These are phyloP conservation scores for Pythium oligandrum DNA, from an alignment of 352 stramenopile genomes.

Conservation along the genomic window DNA sequence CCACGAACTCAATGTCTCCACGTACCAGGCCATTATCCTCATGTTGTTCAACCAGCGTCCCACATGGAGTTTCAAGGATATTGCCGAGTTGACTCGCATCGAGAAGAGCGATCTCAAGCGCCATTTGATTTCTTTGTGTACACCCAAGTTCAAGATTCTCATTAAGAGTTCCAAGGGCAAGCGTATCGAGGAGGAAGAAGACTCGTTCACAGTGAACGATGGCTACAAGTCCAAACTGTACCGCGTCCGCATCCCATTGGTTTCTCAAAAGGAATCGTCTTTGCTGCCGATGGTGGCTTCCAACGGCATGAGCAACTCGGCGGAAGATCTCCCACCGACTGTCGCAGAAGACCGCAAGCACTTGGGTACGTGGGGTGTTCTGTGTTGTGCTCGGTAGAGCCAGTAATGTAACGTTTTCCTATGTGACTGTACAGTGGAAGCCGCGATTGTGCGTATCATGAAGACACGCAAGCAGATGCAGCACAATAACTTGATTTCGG, in stretches of 20 bases:
- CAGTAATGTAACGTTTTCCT: neutral
- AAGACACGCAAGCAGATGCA: slow-evolving; percentile 92
- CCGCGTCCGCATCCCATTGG: slow-evolving; percentile 76
- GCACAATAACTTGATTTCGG: slow-evolving; percentile 90
- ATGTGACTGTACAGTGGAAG: slow-evolving; percentile 56
- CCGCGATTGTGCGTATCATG: slow-evolving; percentile 95
- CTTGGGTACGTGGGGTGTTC: slow-evolving; percentile 39
- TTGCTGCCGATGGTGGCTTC: slow-evolving; percentile 31
- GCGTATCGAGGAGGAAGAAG: slow-evolving; percentile 91
- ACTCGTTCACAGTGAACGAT: slow-evolving; percentile 93
- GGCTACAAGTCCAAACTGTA: slow-evolving; percentile 94
- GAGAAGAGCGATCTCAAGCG: slow-evolving; percentile 85
- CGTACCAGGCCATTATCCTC: slow-evolving; percentile 98
- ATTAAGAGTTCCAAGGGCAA: slow-evolving; percentile 97
- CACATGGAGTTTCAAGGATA: slow-evolving; percentile 80
- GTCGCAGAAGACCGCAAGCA: slow-evolving; percentile 97
- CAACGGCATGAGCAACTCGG: slow-evolving; percentile 32
- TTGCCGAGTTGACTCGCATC: slow-evolving; percentile 89
- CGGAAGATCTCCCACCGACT: slow-evolving; percentile 78
- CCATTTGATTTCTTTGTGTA: slow-evolving; percentile 97
- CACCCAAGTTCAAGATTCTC: slow-evolving; percentile 96
- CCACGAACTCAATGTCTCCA: slow-evolving; percentile 96
- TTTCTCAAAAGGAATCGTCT: slow-evolving; percentile 81
- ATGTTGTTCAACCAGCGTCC: slow-evolving; percentile 95
- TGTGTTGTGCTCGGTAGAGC: neutral